A percentile compares a stretch with the other conserved stretches of the same genome.
phyloP scores from a whole-genome alignment of 1,284 basidiomycete genomes.

The Tremellales sp. region DNA sequence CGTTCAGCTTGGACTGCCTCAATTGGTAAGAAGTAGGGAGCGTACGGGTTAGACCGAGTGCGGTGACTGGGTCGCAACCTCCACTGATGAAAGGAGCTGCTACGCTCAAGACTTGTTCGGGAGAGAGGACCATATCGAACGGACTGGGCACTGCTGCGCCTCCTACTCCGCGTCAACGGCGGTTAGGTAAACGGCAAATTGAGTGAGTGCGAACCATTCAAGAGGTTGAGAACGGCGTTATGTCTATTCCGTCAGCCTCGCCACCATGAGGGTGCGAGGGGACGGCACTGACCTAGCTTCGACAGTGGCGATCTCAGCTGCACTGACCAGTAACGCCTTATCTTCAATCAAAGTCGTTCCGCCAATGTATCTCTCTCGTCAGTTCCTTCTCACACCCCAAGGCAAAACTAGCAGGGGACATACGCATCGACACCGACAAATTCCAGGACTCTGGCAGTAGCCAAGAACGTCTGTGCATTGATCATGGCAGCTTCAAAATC shows the following conservation, averaged over 20 bases:
- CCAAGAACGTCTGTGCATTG: conserved; percentile 64
- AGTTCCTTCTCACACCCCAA: background rate
- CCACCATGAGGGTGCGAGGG: background rate
- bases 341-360: conserved; percentile 63
- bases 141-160: conserved; percentile 61
- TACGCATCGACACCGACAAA: conserved; percentile 64
- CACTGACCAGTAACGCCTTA: conserved; percentile 60
- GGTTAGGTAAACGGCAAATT: background rate
- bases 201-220: conserved; percentile 49
- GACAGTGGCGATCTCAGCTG: conserved; percentile 67
- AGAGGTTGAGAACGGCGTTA: conserved; percentile 66
- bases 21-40: no score
- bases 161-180: conserved; percentile 2
- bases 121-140: conserved; percentile 67
- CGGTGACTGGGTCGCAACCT: conserved; percentile 55
- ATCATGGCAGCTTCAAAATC: conserved; percentile 62
- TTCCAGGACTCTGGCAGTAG: conserved; percentile 68
- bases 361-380: conserved; percentile 58
- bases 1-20: background rate
- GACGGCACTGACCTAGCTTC: conserved; percentile 56
- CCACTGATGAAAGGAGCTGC: conserved; percentile 64
- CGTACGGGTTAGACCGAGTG: conserved; percentile 57
- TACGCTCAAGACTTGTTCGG: conserved; percentile 67
- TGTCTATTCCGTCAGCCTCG: conserved; percentile 9
- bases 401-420: conserved; percentile 3